Base-by-base conservation (phyloP, 495 filamentous ascomycete genomes). In the Aspergillus saccharolyticus region DNA sequence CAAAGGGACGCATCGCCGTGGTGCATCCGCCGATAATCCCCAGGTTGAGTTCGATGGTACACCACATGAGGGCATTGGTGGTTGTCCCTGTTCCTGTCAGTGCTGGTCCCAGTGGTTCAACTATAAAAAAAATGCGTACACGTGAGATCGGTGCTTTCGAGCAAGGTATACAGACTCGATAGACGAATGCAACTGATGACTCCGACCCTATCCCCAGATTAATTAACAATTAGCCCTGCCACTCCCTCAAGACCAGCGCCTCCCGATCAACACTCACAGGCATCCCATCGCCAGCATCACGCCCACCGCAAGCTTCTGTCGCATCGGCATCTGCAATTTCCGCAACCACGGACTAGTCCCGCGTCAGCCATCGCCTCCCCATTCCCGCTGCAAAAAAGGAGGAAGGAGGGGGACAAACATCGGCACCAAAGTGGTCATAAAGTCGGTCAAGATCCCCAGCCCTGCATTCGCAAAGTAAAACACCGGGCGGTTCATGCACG, bases 401-500 rank as follows among this genome's bases (percentile, higher is more conserved):
- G n/a, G n/a, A n/a, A n/a, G n/a, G n/a, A n/a, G n/a, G n/a, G n/a
- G n/a, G n/a, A 69, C 69, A 24, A 61, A 72, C 67, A 77, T 67
- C 19, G 74, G 72, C 5, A 74, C 61, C 19, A 71, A 50, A 0
- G 75, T 66, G 9, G 73, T 73, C 12, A 69, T 61, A 54, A 75
- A 68, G 28, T 77, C 72, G 0, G 68, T 70, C 19, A 72, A 67
- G 6, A 75, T 70, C 24, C 67, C 67, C 55, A 74, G 43, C 24
- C 65, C 69, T 4, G 67, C 67, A 21, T 71, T 74, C 43, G 67
- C 73, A 57, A 73, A 75, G 50, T 73, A 70, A 15, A 70, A 63
- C 0, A 63, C 60, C 6, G 67, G 64, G n/a, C 63, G 53, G 55
- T 70, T 64, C 62, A 70, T 68, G 49, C 72, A 76, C 1, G 28